Base-by-base conservation (phyloP, 2,329 filamentous ascomycete genomes). In the Trichoderma polysporum region DNA sequence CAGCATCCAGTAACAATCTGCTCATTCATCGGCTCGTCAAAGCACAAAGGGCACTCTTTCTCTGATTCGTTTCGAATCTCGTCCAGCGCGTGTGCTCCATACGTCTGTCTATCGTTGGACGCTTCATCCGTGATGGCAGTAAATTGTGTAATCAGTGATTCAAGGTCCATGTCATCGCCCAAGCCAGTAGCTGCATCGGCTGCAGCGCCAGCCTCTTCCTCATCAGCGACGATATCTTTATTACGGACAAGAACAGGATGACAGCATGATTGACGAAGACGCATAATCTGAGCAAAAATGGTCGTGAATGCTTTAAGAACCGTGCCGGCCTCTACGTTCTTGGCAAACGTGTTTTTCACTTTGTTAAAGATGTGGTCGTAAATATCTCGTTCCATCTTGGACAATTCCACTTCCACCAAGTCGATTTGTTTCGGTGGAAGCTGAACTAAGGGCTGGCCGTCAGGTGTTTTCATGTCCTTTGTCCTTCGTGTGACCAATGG, bases 391-490 rank as follows among this genome's bases (percentile, higher is more conserved):
- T 99, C 95, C 10, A 91, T 84, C 71, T 92, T 84, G 0, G 93
- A 94, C 10, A 99, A 84, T 73, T 97, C 91, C 27, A 99, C 88
- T 67, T 93, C 86, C 66, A 97, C 91, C 62, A 99, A 91, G n/a
- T 92, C 88, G 66, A 98, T 86, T 0, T 87, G 89, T 72, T 93
- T 92, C 0, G 89, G 85, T 2, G 95, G 95, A 7, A 99, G 80
- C 0, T 91, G 88, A 1, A 99, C 94, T 3, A 99, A 79, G 0
- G 81, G 83, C 35, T 82, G 72, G 7, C 95, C 95, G 62, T 91
- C 88, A 0, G 95, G 94, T 0, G 93, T 98, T 79, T 93, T 97
- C 95, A 99, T 99, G 69, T 97, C 94, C 76, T 99, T 99, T 0
- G 95, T 99, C 68, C 95, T 87, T 52, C 95, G 88, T 78, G 99